Conservation (phyloP, 805 yeast genomes). For the Ogataea angusta region DNA sequence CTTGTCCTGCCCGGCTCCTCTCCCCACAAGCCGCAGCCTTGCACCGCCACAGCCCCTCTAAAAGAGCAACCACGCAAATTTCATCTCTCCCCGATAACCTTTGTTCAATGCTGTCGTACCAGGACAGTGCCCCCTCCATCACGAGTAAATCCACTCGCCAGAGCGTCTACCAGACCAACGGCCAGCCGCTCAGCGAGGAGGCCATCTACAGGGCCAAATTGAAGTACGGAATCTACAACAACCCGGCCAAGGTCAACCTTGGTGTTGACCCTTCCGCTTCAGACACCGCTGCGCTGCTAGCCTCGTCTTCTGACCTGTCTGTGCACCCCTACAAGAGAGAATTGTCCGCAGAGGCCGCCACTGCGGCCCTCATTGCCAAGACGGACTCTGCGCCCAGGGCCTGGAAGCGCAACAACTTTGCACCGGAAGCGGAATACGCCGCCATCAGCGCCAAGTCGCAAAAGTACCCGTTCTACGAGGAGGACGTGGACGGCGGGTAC, state of each 20-base stretch:
- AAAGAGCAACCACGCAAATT: slow-evolving; percentile 12
- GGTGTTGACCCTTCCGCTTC: slow-evolving; percentile 71
- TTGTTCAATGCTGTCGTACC: slow-evolving; percentile 26
- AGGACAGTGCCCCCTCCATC: slow-evolving; percentile 29
- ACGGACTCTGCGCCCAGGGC: slow-evolving; percentile 44
- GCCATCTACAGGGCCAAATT: slow-evolving; percentile 73
- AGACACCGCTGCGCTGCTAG: slow-evolving; percentile 74
- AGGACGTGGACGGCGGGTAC: slow-evolving; percentile 29
- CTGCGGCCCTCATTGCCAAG: slow-evolving; percentile 54
- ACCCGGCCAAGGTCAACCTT: slow-evolving; percentile 47
- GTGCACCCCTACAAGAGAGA: slow-evolving; percentile 63
- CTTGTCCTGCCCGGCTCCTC: background rate
- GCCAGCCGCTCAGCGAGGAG: slow-evolving; percentile 68
- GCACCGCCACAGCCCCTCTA: slow-evolving; percentile 11
- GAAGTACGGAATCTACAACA: slow-evolving; percentile 60
- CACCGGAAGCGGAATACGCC: slow-evolving; percentile 47
- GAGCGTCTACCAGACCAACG: slow-evolving; percentile 62
- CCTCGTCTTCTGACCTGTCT: slow-evolving; percentile 61
- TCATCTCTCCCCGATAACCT: slow-evolving; percentile 11
- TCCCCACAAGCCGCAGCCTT: background rate
- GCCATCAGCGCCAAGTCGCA: slow-evolving; percentile 36
- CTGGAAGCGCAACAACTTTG: slow-evolving; percentile 46
- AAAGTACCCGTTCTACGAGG: slow-evolving; percentile 30
- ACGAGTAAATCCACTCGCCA: slow-evolving; percentile 30
- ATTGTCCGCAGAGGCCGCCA: slow-evolving; percentile 60